Evolutionary conservation across 352 stramenopile species (phyloP).

Genomic region (Phytophthora pisi): DNA sequence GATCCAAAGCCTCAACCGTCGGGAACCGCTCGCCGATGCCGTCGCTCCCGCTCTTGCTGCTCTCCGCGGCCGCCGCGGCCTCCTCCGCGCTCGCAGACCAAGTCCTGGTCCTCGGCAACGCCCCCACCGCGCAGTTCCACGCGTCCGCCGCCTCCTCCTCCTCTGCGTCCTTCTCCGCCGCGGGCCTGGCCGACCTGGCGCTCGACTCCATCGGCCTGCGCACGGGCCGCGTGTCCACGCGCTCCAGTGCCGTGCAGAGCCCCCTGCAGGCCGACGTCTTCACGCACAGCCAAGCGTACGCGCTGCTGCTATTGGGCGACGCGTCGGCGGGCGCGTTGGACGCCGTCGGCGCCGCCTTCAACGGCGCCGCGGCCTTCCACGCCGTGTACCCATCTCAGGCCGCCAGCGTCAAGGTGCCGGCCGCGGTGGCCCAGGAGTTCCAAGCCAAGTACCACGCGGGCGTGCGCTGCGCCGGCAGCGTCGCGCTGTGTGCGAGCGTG

Average conservation of each 20-base stretch:
- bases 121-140: slow-evolving; percentile 28
- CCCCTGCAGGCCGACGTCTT: slow-evolving; percentile 56
- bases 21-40: slow-evolving; percentile 9
- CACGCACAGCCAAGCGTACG: slow-evolving; percentile 37
- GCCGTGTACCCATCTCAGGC: slow-evolving; percentile 32
- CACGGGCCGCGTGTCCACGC: slow-evolving; percentile 31
- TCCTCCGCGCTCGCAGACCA: slow-evolving; percentile 22
- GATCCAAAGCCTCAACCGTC: slow-evolving; percentile 33
- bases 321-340: slow-evolving; percentile 4
- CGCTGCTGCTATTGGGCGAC: slow-evolving; percentile 42
- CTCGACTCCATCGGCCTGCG: slow-evolving; percentile 43
- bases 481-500: slow-evolving; percentile 32
- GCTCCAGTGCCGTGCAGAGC: slow-evolving; percentile 19
- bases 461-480: slow-evolving; percentile 40
- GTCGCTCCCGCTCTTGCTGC: slow-evolving; percentile 15
- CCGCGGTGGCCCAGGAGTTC: slow-evolving; percentile 39
- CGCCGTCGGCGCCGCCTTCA: slow-evolving; percentile 29
- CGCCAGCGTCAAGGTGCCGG: slow-evolving; percentile 27
- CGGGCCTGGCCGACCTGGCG: slow-evolving; percentile 45
- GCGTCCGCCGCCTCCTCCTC: slow-evolving; percentile 22
- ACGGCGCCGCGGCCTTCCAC: slow-evolving; percentile 31
- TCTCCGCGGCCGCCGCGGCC: slow-evolving; percentile 16
- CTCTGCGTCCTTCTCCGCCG: slow-evolving; percentile 27
- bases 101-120: slow-evolving; percentile 37
- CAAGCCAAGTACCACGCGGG: slow-evolving; percentile 14